Conservation (phyloP, 176 grass and related monocot species). For the Oryza nivara region DNA sequence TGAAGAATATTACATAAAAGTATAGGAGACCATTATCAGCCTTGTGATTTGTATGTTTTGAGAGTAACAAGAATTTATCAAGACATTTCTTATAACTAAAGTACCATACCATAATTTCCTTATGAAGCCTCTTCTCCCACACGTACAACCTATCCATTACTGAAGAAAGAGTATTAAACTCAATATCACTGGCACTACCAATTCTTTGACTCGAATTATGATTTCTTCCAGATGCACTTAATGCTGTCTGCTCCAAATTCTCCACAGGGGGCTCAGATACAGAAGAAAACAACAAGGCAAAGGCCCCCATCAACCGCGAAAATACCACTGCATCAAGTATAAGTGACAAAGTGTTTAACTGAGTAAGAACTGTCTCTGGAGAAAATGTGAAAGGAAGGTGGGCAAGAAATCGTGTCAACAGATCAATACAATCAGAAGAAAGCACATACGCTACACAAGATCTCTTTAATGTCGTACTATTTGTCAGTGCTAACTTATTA, state of each 20-base stretch:
- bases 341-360: conserved; percentile 23
- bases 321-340: conserved; percentile 63
- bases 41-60: background rate
- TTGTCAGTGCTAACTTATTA: background rate
- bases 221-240: conserved; percentile 27
- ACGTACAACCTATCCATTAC: conserved; percentile 70
- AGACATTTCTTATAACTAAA: background rate
- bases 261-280: conserved; percentile 33
- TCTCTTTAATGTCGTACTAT: background rate
- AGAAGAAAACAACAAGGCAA: conserved; percentile 49
- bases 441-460: background rate
- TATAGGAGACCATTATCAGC: background rate
- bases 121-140: conserved; percentile 95
- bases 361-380: background rate
- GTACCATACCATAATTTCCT: conserved; percentile 76
- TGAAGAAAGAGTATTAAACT: conserved; percentile 72
- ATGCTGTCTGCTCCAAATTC: conserved; percentile 39
- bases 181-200: conserved; percentile 39
- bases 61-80: background rate
- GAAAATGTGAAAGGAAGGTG: background rate
- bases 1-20: background rate
- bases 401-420: background rate
- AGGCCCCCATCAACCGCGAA: conserved; percentile 60
- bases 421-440: conserved; percentile 9
- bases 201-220: conserved; percentile 32